Evolutionary conservation across 1,139 yeast species (phyloP).

Genomic region (Sugiyamaella sp.): DNA sequence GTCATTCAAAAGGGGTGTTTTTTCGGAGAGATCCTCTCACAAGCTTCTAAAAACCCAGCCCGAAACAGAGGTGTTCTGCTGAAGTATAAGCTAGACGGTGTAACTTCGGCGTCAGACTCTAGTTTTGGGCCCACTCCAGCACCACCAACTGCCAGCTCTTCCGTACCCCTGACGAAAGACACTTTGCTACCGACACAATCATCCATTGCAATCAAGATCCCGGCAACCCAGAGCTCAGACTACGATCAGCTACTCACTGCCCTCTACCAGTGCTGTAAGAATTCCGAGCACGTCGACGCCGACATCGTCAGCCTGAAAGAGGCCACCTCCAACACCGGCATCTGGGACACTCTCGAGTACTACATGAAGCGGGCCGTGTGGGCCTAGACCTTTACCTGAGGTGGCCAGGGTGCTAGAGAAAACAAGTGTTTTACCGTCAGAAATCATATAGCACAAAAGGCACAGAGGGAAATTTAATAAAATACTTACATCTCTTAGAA

Average conservation of each 20-base stretch:
- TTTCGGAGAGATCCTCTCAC: constrained; percentile 35
- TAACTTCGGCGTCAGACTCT: constrained; percentile 18
- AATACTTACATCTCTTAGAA: no score
- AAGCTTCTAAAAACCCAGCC: constrained; percentile 33
- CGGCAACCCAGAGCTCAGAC: constrained; percentile 29
- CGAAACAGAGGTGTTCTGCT: constrained; percentile 32
- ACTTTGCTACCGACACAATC: background rate
- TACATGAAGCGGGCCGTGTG: constrained; percentile 44
- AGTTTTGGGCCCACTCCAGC: background rate
- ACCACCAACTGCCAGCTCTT: background rate
- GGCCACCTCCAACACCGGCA: constrained; percentile 41
- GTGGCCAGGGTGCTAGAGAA: no score
- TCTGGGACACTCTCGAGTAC: constrained; percentile 43
- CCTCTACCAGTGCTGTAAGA: constrained; percentile 39
- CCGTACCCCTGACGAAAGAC: background rate
- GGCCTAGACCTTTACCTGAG: no score
- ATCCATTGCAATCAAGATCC: constrained; percentile 40
- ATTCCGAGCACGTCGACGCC: constrained; percentile 30
- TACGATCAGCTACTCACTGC: constrained; percentile 35
- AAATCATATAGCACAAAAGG: no score
- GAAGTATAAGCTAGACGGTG: constrained; percentile 27
- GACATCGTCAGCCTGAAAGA: constrained; percentile 43
- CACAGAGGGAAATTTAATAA: no score
- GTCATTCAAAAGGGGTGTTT: constrained; percentile 31
- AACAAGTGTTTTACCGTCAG: no score